Conservation (phyloP, 169 alveolate species). For the Amoebophrya sp. region DNA sequence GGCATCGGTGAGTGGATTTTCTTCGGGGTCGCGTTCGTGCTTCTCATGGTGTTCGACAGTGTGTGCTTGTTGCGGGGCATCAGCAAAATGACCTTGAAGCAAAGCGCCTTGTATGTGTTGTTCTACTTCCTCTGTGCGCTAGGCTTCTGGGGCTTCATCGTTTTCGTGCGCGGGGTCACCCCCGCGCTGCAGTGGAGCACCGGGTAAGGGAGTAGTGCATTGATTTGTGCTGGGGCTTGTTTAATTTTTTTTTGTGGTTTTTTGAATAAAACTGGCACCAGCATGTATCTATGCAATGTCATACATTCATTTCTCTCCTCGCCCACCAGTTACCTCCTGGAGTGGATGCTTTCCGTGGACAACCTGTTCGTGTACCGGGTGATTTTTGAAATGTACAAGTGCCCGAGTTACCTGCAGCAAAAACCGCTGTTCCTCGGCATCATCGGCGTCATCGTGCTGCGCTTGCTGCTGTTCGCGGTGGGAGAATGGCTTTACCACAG, state of each 20-base stretch:
- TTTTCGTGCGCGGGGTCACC: background rate
- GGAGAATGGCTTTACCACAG: background rate
- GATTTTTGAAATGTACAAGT: background rate
- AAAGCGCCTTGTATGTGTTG: background rate
- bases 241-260: no score
- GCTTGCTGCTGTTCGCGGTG: background rate
- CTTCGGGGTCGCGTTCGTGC: background rate
- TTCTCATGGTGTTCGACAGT: background rate
- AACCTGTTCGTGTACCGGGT: constrained; percentile 1
- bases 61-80: background rate
- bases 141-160: background rate
- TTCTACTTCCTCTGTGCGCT: background rate
- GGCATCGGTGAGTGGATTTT: no score
- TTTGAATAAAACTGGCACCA: no score
- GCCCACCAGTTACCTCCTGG: background rate
- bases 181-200: background rate
- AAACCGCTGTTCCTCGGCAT: background rate
- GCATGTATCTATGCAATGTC: no score
- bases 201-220: no score
- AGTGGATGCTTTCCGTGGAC: constrained; percentile 19
- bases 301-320: background rate
- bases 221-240: no score
- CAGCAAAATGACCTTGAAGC: background rate
- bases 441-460: constrained; percentile 7
- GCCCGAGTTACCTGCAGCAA: background rate